Evolutionary conservation across 2,329 filamentous ascomycete species (phyloP), one percentile per base, ranked within the genome.

Genomic region (Ceratocystis variospora): DNA sequence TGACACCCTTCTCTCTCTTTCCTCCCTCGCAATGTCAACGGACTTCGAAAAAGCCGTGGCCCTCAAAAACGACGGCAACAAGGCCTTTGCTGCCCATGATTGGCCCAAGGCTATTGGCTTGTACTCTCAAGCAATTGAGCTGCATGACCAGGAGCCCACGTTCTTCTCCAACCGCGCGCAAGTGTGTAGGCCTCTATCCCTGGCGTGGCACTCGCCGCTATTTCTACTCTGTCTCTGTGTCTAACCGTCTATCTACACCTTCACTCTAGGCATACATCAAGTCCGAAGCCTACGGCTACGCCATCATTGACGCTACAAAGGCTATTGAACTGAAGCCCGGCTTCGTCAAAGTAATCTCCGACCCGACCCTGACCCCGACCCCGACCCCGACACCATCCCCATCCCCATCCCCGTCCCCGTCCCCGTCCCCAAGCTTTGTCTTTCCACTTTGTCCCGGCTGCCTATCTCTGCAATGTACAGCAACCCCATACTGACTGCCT

Each of bases 141-240:
- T 89, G 71, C 87, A 96, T 77, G 84, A 87, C 73, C 81, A 88
- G 71, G 88, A 97, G 73, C 89, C 92, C 5, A 88, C 92, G 0
- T 97, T 92, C 78, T 97, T 86, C 78, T 91, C 90, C 72, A 99
- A 99, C 78, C 83, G 94, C 75, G 94, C 94, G 22, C 93, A 96
- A 83, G 93, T 96, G 76, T 69, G 82, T 77, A 64, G 22, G 62
- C 22, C 17, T 10, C 25, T 53, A 12, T 44, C 7, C 41, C 44
- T 44, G 28, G 17, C 25, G 19, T 17, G 5, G 41, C 12, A 28
- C 33, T 41, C 10, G 55, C 22, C 12, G 37, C 37, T 41, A 41
- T 12, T 41, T 41, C 3, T 33, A 6, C 10, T 17, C 25, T 22
- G 10, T 17, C 10, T 48, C 62, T 37, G 28, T 65, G n/a, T 31